These are phyloP conservation scores for Fusarium subglutinans DNA, from an alignment of 2,329 filamentous ascomycete species.

Conservation along the genomic window DNA sequence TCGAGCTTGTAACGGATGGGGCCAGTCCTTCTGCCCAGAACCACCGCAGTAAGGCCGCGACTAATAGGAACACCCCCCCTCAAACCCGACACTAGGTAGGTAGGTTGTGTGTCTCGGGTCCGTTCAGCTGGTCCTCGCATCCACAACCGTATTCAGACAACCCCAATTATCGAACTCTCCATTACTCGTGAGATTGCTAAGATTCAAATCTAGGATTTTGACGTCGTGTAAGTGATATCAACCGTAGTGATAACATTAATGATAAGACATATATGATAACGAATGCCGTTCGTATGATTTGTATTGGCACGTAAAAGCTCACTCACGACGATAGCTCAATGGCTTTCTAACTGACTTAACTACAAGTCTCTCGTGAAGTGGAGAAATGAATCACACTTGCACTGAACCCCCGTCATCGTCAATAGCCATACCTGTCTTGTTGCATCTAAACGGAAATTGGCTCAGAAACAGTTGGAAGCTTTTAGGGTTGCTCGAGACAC, in stretches of 20 bases:
- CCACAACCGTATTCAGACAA: conserved; percentile 27
- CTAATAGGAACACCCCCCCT: conserved; percentile 31
- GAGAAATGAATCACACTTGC: background rate
- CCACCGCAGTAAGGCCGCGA: conserved; percentile 44
- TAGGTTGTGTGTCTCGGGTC: conserved; percentile 11
- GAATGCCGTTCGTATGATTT: too few species aligned
- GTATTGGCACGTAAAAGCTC: background rate
- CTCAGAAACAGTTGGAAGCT: too few species aligned
- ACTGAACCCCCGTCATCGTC: conserved; percentile 1
- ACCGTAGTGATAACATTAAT: background rate
- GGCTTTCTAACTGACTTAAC: background rate
- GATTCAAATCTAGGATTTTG: conserved; percentile 6
- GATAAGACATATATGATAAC: background rate
- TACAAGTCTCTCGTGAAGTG: background rate
- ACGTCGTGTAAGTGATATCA: conserved; percentile 8
- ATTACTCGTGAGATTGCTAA: conserved; percentile 25
- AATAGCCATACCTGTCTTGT: background rate
- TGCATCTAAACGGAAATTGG: background rate
- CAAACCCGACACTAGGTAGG: background rate
- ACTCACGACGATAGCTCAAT: background rate
- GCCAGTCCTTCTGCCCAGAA: conserved; percentile 33
- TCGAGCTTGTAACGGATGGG: conserved; percentile 35
- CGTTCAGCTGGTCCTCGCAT: conserved; percentile 25
- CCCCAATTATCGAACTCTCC: conserved; percentile 23
- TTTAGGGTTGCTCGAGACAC: background rate